phyloP scores from a whole-genome alignment of 2,329 filamentous ascomycete genomes.

The Pseudomassariella vexata region DNA sequence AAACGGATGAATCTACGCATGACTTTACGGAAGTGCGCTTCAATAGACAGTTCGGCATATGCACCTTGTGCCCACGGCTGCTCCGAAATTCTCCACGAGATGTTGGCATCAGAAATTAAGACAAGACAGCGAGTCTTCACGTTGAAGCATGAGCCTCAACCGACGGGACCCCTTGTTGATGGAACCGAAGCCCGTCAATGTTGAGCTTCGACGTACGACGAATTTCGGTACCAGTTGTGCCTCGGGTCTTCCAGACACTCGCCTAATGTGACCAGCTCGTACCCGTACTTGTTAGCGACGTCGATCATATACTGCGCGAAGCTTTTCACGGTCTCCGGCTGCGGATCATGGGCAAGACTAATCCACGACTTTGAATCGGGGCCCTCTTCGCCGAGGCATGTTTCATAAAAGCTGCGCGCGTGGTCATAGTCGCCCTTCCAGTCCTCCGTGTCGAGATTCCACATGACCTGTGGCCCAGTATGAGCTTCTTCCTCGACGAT shows the following conservation, averaged over 20 bases:
- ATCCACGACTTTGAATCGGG: slow-evolving; percentile 16
- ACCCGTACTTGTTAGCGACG: slow-evolving; percentile 10
- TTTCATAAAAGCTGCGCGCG: slow-evolving; percentile 2
- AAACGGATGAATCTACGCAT: too few species aligned
- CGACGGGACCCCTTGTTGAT: too few species aligned
- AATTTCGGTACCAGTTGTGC: slow-evolving; percentile 17
- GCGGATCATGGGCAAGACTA: slow-evolving; percentile 17
- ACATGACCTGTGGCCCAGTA: slow-evolving; percentile 1
- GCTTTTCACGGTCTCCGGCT: slow-evolving; percentile 12
- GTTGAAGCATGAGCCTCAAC: too few species aligned
- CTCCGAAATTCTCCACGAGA: too few species aligned
- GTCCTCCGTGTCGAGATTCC: slow-evolving; percentile 8
- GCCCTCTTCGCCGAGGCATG: slow-evolving; percentile 1
- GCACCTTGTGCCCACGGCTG: too few species aligned
- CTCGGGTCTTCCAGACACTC: slow-evolving; percentile 15
- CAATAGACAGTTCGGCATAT: too few species aligned
- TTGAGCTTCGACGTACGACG: too few species aligned
- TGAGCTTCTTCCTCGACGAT: too few species aligned
- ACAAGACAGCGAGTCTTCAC: too few species aligned
- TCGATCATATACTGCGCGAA: slow-evolving; percentile 15
- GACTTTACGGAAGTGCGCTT: too few species aligned
- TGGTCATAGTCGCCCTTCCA: slow-evolving; percentile 14
- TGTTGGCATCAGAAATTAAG: too few species aligned
- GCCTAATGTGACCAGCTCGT: slow-evolving; percentile 15
- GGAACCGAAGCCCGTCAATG: too few species aligned